Percentiles rank a stretch among this genome's conserved stretches.
Evolutionary conservation across 495 filamentous ascomycete genomes (phyloP).

Genomic region (Aspergillus avenaceus): DNA sequence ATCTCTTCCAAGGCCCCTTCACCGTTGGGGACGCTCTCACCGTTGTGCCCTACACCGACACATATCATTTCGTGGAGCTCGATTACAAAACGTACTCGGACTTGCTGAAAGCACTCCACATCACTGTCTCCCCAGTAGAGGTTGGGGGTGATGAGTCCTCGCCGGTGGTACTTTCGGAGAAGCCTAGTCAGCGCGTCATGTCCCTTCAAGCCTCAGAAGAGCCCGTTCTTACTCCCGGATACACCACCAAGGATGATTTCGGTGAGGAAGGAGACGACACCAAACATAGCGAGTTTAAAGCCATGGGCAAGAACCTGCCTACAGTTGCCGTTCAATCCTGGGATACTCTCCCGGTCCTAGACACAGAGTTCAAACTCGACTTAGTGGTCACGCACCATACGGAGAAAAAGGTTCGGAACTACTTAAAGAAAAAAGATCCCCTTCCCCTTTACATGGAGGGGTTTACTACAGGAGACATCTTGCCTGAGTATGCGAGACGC

Average conservation of each 20-base stretch:
- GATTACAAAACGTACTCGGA: background rate
- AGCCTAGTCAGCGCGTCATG: background rate
- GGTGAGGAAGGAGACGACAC: constrained; percentile 1
- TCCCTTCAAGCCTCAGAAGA: background rate
- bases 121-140: background rate
- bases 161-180: background rate
- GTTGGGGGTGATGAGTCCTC: background rate
- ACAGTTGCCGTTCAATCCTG: background rate
- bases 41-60: background rate
- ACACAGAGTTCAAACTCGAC: background rate
- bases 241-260: background rate
- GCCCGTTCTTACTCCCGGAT: background rate
- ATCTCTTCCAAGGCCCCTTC: constrained; percentile 4
- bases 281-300: background rate
- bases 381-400: background rate
- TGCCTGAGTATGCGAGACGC: background rate
- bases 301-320: background rate
- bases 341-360: background rate
- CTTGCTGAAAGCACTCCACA: background rate
- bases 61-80: background rate
- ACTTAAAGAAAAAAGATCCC: background rate
- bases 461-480: background rate
- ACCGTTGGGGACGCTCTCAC: background rate
- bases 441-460: background rate
- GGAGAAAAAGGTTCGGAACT: background rate